These are phyloP conservation scores for Scutellaria barbata DNA, from an alignment of 257 asterid species.

Conservation along the genomic window DNA sequence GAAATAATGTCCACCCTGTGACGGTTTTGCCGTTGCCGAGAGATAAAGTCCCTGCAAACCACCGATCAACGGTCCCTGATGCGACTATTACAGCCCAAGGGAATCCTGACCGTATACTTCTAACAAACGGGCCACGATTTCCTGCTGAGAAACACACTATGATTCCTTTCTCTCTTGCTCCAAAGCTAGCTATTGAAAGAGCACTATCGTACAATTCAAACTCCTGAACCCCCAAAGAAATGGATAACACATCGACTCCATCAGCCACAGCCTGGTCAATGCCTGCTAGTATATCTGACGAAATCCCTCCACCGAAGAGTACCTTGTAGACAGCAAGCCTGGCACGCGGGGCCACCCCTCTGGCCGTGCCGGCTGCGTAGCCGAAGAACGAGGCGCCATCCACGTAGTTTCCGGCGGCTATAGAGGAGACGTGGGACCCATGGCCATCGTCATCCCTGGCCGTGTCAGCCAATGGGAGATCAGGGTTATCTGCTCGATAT, in stretches of 20 bases:
- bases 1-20: slow-evolving; percentile 45
- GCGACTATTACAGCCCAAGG: slow-evolving; percentile 51
- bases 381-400: slow-evolving; percentile 32
- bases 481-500: neutral
- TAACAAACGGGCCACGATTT: slow-evolving; percentile 23
- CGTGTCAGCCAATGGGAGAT: neutral
- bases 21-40: slow-evolving; percentile 44
- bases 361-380: slow-evolving; percentile 29
- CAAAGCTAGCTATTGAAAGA: slow-evolving; percentile 49
- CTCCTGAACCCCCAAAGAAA: slow-evolving; percentile 14
- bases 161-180: slow-evolving; percentile 52
- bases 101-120: slow-evolving; percentile 33
- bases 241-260: slow-evolving; percentile 37
- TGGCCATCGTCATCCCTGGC: slow-evolving; percentile 32
- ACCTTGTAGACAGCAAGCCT: slow-evolving; percentile 33
- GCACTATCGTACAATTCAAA: slow-evolving; percentile 30
- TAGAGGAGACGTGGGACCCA: slow-evolving; percentile 38
- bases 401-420: slow-evolving; percentile 33
- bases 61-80: slow-evolving; percentile 42
- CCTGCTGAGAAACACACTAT: slow-evolving; percentile 45
- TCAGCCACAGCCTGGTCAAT: slow-evolving; percentile 49
- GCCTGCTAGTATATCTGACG: slow-evolving; percentile 5
- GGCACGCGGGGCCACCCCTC: slow-evolving; percentile 36
- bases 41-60: slow-evolving; percentile 42
- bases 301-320: neutral